Percentiles rank a stretch among this genome's conserved stretches.
Evolutionary conservation across 176 grass and related monocot genomes (phyloP).

Genomic region (Pontederia paniculata): DNA sequence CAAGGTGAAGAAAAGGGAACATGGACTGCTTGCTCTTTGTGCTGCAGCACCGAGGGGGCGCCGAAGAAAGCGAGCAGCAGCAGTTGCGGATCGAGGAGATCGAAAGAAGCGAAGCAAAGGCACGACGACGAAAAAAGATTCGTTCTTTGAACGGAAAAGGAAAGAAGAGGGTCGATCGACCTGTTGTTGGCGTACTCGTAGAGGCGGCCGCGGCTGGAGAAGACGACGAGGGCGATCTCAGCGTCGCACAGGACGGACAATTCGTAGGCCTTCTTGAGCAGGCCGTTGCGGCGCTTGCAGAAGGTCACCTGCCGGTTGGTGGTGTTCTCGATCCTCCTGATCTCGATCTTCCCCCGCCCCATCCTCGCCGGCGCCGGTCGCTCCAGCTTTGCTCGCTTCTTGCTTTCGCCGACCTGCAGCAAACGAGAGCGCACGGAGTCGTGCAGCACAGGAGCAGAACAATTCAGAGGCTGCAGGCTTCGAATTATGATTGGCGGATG

Average conservation of each 20-base stretch:
- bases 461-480: too few species aligned
- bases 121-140: not conserved
- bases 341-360: slow-evolving; percentile 19
- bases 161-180: not conserved
- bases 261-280: slow-evolving; percentile 19
- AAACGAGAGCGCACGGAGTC: too few species aligned
- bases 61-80: not conserved
- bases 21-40: not conserved
- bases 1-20: not conserved
- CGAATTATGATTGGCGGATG: too few species aligned
- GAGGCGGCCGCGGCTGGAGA: slow-evolving; percentile 19
- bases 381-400: not conserved
- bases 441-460: too few species aligned
- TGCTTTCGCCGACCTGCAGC: not conserved
- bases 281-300: slow-evolving; percentile 21
- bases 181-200: slow-evolving; percentile 17
- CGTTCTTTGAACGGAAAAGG: not conserved
- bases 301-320: slow-evolving; percentile 20
- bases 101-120: too few species aligned
- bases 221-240: slow-evolving; percentile 12
- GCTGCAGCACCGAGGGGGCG: too few species aligned
- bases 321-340: slow-evolving; percentile 23
- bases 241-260: slow-evolving; percentile 19
- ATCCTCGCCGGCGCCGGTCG: not conserved
- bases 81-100: not conserved